Evolutionary conservation across 2,329 filamentous ascomycete genomes (phyloP).

Genomic region (Coniochaeta sp.): DNA sequence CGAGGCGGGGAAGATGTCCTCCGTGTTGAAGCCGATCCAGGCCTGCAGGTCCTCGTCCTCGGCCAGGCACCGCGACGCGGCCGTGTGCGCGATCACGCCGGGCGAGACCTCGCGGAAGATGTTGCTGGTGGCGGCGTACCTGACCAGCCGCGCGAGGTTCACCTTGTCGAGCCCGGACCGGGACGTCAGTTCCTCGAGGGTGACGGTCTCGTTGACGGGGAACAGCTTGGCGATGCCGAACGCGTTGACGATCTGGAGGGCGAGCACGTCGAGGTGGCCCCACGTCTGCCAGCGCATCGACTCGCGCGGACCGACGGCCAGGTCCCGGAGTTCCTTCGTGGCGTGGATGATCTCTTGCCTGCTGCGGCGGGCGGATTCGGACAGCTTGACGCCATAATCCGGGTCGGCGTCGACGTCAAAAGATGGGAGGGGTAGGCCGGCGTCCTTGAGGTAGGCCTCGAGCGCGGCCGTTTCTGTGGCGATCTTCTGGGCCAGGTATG

Average conservation of each 20-base stretch:
- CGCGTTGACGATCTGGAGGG: conserved; percentile 41
- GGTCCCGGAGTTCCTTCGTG: conserved; percentile 36
- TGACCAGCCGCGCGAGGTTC: conserved; percentile 43
- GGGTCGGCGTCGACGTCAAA: conserved; percentile 36
- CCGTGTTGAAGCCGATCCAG: conserved; percentile 48
- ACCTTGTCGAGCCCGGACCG: conserved; percentile 38
- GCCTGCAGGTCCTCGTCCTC: conserved; percentile 39
- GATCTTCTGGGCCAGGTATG: conserved; percentile 39
- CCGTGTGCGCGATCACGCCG: conserved; percentile 46
- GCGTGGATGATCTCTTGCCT: conserved; percentile 40
- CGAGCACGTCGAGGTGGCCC: conserved; percentile 44
- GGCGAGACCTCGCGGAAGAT: conserved; percentile 46
- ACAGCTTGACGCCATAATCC: conserved; percentile 38
- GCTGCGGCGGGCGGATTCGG: conserved; percentile 34
- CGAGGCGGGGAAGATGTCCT: conserved; percentile 45
- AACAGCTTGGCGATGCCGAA: conserved; percentile 44
- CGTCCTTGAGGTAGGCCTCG: conserved; percentile 36
- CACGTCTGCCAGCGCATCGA: conserved; percentile 44
- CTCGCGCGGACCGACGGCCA: conserved; percentile 43
- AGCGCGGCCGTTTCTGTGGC: conserved; percentile 40
- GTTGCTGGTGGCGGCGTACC: conserved; percentile 50
- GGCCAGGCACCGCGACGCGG: conserved; percentile 42
- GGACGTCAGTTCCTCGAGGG: conserved; percentile 35
- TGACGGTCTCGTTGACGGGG: conserved; percentile 35
- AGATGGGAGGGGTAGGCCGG: conserved; percentile 31